Evolutionary conservation across 2,329 filamentous ascomycete species (phyloP), one percentile per base, ranked within the genome.

Genomic region (Dichotomopilus funicola): DNA sequence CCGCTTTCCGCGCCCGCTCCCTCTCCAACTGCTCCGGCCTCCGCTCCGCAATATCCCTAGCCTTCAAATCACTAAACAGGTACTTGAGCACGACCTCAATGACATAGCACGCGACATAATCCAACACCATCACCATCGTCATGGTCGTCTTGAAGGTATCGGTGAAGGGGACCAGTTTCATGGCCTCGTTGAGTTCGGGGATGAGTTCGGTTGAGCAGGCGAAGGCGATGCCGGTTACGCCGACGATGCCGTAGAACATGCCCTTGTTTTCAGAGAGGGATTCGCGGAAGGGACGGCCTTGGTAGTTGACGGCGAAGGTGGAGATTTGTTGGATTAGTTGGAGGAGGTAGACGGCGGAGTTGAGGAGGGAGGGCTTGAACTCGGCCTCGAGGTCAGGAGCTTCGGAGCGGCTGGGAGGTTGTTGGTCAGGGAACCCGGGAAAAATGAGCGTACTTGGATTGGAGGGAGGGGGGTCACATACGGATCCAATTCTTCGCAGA

Each of bases 321-420:
- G 91, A 96, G 68, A 99, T 96, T 72, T 99, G 94, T 73, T 99
- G 94, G 71, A 99, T 97, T 51, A 99, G 85, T 68, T 97, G 94
- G 42, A 99, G 83, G 33, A 99, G 88, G 72, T 97, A 99, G 64
- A 99, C 89, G 54, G 94, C 94, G 48, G 88, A 94, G 78, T 99
- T 99, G 69, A 99, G 86, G 7, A 99, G 82, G 5, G 91, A 96
- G 1, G 94, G 94, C 62, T 86, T 76, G 68, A 99, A 99, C 63
- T 97, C 92, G 64, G 91, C 90, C 73, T 99, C 94, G 3, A 99
- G 85, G 67, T 99, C 92, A 54, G 96, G 78, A 48, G 88, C 71
- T 35, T 74, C 75, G 33, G 73, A 73, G 54, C 79, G 78, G 11
- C 78, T 80, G 43, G 27, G 10, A 6, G 41, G 19, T 27, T 9